Evolutionary conservation across 768 basidiomycete species (phyloP).

Genomic region (Pulveroboletus sp.): DNA sequence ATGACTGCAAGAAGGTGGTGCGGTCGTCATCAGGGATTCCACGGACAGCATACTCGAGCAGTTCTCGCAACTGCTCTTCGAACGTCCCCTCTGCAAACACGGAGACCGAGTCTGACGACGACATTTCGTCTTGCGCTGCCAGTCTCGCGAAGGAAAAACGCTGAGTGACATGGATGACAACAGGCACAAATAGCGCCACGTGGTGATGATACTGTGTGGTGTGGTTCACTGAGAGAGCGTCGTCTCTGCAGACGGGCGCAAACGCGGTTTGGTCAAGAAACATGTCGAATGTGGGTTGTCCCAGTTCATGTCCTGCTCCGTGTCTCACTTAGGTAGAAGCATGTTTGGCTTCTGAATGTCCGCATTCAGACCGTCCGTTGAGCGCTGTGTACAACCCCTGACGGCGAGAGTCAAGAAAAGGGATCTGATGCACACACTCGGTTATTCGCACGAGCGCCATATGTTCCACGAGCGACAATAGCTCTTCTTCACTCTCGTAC

Average conservation of each 20-base stretch:
- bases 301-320: neutral
- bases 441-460: neutral
- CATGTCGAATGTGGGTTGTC: neutral
- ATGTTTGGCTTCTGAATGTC: too few relatives aligned
- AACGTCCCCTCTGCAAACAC: slow-evolving; percentile 87
- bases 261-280: neutral
- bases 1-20: slow-evolving; percentile 54
- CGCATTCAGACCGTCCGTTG: neutral
- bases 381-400: neutral
- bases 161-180: slow-evolving; percentile 8
- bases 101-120: slow-evolving; percentile 68
- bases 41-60: slow-evolving; percentile 69
- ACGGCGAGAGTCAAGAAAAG: neutral
- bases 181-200: slow-evolving; percentile 16
- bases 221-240: too few relatives aligned
- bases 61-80: slow-evolving; percentile 78
- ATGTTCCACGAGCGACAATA: neutral
- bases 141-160: slow-evolving; percentile 11
- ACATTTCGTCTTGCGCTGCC: slow-evolving; percentile 42
- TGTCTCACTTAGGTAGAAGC: neutral
- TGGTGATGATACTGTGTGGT: too few relatives aligned
- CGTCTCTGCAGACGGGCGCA: too few relatives aligned
- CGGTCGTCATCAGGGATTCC: slow-evolving; percentile 66
- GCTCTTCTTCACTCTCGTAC: neutral
- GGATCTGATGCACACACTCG: neutral